These are phyloP conservation scores for Aspergillus cejpii DNA, from an alignment of 2,329 filamentous ascomycete genomes.

Conservation along the genomic window DNA sequence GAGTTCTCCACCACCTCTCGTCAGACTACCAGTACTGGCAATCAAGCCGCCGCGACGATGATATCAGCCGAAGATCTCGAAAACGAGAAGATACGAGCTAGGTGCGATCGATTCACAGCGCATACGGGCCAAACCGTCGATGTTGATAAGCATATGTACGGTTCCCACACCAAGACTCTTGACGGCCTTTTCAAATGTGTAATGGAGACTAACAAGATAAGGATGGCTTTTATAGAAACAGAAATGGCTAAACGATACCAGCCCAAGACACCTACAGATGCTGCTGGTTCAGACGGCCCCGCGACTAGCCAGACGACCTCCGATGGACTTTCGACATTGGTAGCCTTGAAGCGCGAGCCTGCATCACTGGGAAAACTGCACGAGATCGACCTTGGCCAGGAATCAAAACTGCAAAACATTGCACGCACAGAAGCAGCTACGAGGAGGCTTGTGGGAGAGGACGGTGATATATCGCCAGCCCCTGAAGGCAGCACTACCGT, in stretches of 20 bases:
- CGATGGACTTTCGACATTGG: conserved; percentile 13
- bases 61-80: conserved; percentile 29
- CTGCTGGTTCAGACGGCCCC: conserved; percentile 4
- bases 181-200: too few relatives aligned
- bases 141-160: conserved; percentile 59
- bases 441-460: conserved; percentile 36
- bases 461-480: conserved; percentile 11
- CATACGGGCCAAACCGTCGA: conserved; percentile 55
- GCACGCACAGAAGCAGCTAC: conserved; percentile 42
- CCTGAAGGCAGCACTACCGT: conserved; percentile 30
- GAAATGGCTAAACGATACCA: conserved; percentile 53
- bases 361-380: conserved; percentile 51
- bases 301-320: conserved; percentile 9
- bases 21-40: conserved; percentile 13
- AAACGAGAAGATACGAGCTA: conserved; percentile 34
- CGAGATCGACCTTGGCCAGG: conserved; percentile 51
- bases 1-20: conserved; percentile 39
- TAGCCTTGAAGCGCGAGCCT: conserved; percentile 39
- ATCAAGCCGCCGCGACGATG: conserved; percentile 14
- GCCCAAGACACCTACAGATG: conserved; percentile 17
- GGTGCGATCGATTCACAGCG: conserved; percentile 50
- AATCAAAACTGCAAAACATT: conserved; percentile 40
- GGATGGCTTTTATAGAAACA: conserved; percentile 61
- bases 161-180: too few relatives aligned
- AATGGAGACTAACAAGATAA: conserved; percentile 53